phyloP scores from a whole-genome alignment of 805 yeast species.

The Yarrowia bubula region DNA sequence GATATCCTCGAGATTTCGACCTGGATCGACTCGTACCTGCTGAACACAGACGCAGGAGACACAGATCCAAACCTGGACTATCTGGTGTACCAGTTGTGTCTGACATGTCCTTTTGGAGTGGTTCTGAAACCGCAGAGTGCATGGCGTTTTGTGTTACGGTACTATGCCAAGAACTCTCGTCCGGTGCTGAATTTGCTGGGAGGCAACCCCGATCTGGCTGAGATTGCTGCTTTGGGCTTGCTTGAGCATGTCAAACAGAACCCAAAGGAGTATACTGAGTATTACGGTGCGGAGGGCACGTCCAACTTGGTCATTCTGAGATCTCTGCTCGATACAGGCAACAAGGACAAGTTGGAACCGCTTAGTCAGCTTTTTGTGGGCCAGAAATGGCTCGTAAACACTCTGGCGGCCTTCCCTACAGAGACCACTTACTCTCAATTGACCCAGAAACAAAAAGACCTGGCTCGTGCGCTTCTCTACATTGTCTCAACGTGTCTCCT shows the following conservation, averaged over 20 bases:
- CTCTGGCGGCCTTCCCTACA: slow-evolving; percentile 3
- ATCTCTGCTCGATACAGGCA: neutral
- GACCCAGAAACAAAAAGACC: neutral
- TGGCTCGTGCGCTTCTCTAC: neutral
- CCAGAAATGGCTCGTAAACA: slow-evolving; percentile 17
- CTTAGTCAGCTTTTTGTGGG: slow-evolving; percentile 23
- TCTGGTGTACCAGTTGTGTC: neutral
- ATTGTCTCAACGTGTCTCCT: slow-evolving; percentile 16
- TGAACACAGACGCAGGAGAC: neutral
- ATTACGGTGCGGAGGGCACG: neutral
- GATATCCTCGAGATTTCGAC: slow-evolving; percentile 8
- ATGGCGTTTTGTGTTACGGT: slow-evolving; percentile 14
- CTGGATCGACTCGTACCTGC: slow-evolving; percentile 4
- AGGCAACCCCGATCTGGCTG: slow-evolving; percentile 16
- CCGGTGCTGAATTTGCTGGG: slow-evolving; percentile 15
- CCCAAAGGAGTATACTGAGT: neutral
- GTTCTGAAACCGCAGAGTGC: slow-evolving; percentile 16
- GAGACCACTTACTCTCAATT: neutral
- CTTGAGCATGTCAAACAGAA: neutral
- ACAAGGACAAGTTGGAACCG: slow-evolving; percentile 12
- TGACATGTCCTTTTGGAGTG: slow-evolving; percentile 11
- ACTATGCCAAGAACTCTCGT: neutral
- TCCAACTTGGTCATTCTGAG: neutral
- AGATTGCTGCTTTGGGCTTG: slow-evolving; percentile 7
- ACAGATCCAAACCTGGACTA: slow-evolving; percentile 11